Conservation (phyloP, 805 yeast genomes). For the Dipodascopsis tothii region DNA sequence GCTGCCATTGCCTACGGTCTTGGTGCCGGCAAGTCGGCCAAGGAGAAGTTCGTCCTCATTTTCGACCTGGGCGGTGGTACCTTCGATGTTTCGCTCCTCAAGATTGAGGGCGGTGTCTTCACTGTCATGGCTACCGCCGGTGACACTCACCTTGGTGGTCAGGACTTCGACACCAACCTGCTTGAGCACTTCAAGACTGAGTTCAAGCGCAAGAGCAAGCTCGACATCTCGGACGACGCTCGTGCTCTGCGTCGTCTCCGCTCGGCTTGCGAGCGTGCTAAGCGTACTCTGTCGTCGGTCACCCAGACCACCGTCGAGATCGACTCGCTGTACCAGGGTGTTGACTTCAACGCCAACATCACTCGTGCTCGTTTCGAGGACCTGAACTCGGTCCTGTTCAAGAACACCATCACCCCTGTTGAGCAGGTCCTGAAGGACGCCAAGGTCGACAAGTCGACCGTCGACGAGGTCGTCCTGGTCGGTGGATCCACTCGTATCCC, state of each 20-base stretch:
- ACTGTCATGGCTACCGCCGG: constrained; percentile 97
- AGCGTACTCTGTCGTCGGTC: constrained; percentile 94
- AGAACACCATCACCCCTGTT: constrained; percentile 89
- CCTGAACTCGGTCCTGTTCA: constrained; percentile 84
- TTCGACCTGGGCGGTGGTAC: constrained; percentile 98
- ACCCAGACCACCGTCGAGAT: constrained; percentile 95
- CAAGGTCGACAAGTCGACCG: constrained; percentile 70
- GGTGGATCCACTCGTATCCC: constrained; percentile 99
- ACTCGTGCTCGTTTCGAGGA: constrained; percentile 99
- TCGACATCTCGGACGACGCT: constrained; percentile 81
- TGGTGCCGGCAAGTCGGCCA: constrained; percentile 76
- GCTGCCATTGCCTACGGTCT: constrained; percentile 97
- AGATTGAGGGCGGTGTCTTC: constrained; percentile 93
- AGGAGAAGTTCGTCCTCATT: constrained; percentile 80
- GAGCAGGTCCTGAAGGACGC: constrained; percentile 93
- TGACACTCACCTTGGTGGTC: constrained; percentile 99
- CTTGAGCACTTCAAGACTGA: constrained; percentile 87
- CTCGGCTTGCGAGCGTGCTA: constrained; percentile 98
- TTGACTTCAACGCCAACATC: constrained; percentile 85
- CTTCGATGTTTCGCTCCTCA: constrained; percentile 86
- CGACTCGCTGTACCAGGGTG: constrained; percentile 91
- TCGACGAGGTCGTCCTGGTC: constrained; percentile 90
- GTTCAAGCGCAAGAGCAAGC: constrained; percentile 91
- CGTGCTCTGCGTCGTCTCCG: constrained; percentile 97
- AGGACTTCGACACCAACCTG: constrained; percentile 95